Percentiles rank a stretch among this genome's conserved stretches.
phyloP scores from a whole-genome alignment of 176 grass and related monocot species.

The bread wheat (Triticum aestivum) region DNA sequence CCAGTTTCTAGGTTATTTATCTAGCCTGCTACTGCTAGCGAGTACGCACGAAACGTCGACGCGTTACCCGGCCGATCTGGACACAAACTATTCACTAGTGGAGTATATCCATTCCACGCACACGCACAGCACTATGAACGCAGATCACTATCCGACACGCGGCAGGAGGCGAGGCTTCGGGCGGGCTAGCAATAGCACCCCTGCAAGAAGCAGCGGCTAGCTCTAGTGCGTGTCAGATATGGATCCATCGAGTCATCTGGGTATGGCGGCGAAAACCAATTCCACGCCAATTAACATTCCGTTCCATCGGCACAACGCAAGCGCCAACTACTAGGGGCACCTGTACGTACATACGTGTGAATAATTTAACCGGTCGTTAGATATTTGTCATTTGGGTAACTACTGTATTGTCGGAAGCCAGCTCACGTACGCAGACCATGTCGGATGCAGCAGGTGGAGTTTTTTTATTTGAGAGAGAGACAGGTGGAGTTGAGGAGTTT shows the following conservation, averaged over 20 bases:
- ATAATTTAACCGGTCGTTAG: constrained; percentile 8
- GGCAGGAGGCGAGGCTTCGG: constrained; percentile 22
- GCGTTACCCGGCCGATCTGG: background rate
- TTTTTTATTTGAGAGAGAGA: background rate
- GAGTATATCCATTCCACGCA: background rate
- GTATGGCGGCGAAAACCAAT: background rate
- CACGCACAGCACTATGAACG: background rate
- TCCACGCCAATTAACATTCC: background rate
- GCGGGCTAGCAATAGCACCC: background rate
- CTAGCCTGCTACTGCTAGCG: too few relatives aligned
- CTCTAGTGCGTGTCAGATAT: background rate
- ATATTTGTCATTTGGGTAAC: background rate
- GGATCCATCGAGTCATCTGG: background rate
- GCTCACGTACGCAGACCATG: background rate
- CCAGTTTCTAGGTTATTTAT: too few relatives aligned
- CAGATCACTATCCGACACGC: background rate
- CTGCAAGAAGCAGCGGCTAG: background rate
- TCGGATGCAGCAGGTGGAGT: background rate
- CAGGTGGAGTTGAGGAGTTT: background rate
- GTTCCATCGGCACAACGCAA: background rate
- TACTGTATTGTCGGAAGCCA: background rate
- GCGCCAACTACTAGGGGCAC: background rate
- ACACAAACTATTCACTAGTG: background rate
- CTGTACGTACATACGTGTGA: background rate
- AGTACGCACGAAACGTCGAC: constrained; percentile 17